Base-by-base conservation (phyloP, 495 filamentous ascomycete genomes). In the Xylaria flabelliformis region DNA sequence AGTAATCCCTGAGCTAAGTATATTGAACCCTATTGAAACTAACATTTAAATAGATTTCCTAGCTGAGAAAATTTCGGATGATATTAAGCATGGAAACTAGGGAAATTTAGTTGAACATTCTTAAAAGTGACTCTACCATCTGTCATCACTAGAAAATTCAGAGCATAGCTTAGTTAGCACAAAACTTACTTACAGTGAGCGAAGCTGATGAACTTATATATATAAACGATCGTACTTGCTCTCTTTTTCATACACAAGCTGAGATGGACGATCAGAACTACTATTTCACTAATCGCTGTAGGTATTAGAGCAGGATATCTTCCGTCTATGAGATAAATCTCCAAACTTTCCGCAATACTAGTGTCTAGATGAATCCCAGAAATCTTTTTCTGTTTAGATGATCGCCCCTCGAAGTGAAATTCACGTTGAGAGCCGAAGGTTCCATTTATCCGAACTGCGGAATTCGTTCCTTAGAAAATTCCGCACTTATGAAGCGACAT, bases 1-100 rank as follows among this genome's bases (percentile, higher is more conserved):
- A 61, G 58, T 61, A 10, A 61, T 34, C 10, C 32, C 12, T 3
- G 3, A 39, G n/a, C 17, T 39, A 19, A 39, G 1, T 9, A 61
- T 12, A 9, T 15, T 39, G 58, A 61, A 6, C 2, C 3, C 1
- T 13, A 61, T 19, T 19, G 21, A 21, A 61, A 13, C 58, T 61
- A 61, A 61, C 19, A 39, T 61, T 39, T 21, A 12, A 61, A 61
- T 39, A 61, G 58, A 61, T 5, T 36, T 61, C 32, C 13, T 61
- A 4, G 58, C 58, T 7, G 58, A 61, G 32, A 61, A 61, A 9
- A 61, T 61, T 61, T 61, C 58, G 58, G 58, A 61, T 19, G 34
- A 39, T 39, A 61, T 61, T 0, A 61, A 61, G 34, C 15, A 39
- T 6, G 34, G 58, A 19, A 15, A 61, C 39, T 61, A 39, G 21